Evolutionary conservation across 768 basidiomycete genomes (phyloP), one percentile per base, ranked within the genome.

Genomic region (Lactarius deliciosus): DNA sequence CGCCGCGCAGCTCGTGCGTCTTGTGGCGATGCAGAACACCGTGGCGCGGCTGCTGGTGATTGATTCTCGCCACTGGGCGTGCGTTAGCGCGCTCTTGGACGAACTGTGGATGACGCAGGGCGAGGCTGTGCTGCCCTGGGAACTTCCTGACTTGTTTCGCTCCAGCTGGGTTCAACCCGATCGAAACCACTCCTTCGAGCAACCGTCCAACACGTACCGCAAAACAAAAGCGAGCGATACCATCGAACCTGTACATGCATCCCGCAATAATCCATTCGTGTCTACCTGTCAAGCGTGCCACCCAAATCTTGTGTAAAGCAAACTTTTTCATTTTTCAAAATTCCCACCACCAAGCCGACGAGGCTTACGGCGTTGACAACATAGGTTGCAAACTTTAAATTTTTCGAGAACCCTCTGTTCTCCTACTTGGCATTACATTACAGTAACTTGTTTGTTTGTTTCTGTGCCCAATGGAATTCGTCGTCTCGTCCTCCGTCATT

Each of bases 41-140:
- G 90, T 91, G 0, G 82, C 74, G 13, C 76, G 80, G 57, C 72
- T 96, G 57, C 79, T 96, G 50, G 87, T 90, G 25, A 78, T 92
- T 32, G 88, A 94, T 75, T 84, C 88, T 58, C 79, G 73, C 71
- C 83, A 84, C 71, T 78, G n/a, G 82, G 25, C 25, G 25, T 28
- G 81, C 70, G 79, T 92, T 40, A 79, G 72, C 32, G 85, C 88
- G 45, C 65, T 94, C 3, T 68, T 60, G 67, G 60, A 66, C 40
- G 67, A 68, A n/a, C 60, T 55, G 30, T 68, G 67, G 67, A 66
- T 61, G 67, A 43, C 30, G 30, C 38, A 11, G 2, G 28, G 25
- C 54, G 25, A 28, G 32, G 38, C 47, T 47, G 3, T n/a, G 20
- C 20, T 45, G 20, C 43, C 54, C 0, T 34, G 9, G 32, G 32